Evolutionary conservation across 164 flowering plant genomes (phyloP).

Genomic region (Chloranthus sessilifolius): DNA sequence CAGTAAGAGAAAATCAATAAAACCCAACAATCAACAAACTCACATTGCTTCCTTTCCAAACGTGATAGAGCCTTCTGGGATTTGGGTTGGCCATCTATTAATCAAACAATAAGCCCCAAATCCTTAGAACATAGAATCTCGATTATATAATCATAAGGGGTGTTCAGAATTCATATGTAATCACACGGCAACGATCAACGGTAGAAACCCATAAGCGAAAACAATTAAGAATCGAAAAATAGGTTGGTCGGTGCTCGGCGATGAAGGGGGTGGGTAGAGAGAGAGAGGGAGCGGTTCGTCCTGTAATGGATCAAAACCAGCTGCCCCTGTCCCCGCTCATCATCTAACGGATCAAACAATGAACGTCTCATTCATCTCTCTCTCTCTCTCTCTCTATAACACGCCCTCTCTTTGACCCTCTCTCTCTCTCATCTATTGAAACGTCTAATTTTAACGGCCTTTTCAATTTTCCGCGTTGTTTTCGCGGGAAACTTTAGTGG

Average conservation of each 20-base stretch:
- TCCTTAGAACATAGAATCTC: slow-evolving; percentile 1
- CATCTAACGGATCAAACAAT: background rate
- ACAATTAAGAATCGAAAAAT: too few relatives aligned
- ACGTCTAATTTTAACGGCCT: too few relatives aligned
- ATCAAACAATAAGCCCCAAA: background rate
- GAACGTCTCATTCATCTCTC: background rate
- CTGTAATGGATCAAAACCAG: too few relatives aligned
- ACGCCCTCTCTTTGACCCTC: too few relatives aligned
- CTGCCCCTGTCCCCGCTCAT: background rate
- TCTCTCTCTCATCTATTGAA: too few relatives aligned
- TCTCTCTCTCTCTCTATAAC: background rate
- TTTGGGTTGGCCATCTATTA: background rate
- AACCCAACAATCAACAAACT: background rate
- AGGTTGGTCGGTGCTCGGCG: too few relatives aligned
- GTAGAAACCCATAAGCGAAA: slow-evolving; percentile 3
- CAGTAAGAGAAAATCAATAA: background rate
- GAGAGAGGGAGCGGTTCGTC: too few relatives aligned
- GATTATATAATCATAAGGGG: background rate
- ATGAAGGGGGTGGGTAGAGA: background rate
- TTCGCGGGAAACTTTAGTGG: too few relatives aligned
- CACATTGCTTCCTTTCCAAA: slow-evolving; percentile 22
- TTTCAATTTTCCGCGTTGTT: too few relatives aligned
- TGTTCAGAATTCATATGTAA: background rate
- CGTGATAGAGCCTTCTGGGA: slow-evolving; percentile 4
- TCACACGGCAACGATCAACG: background rate